Evolutionary conservation across 768 basidiomycete species (phyloP).

Genomic region (Gelatoporia subvermispora): DNA sequence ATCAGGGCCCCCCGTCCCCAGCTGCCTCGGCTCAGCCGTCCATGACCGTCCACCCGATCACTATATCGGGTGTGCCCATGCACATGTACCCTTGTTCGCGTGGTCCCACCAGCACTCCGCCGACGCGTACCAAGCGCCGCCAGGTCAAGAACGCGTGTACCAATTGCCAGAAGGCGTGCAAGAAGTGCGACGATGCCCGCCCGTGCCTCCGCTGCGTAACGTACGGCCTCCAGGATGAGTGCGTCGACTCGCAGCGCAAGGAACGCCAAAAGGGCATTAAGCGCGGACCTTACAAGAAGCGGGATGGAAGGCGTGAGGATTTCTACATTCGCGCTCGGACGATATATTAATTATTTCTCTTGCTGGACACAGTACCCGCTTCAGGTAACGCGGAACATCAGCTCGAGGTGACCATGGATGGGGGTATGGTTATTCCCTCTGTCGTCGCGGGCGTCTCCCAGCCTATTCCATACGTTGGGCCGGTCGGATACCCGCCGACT

Average conservation of each 20-base stretch:
- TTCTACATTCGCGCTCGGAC: slow-evolving; percentile 12
- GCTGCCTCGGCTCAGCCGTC: slow-evolving; percentile 34
- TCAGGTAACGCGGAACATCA: slow-evolving; percentile 26
- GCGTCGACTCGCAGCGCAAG: slow-evolving; percentile 87
- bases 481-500: slow-evolving; percentile 47
- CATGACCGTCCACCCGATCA: slow-evolving; percentile 47
- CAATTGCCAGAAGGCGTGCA: slow-evolving; percentile 87
- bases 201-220: slow-evolving; percentile 92
- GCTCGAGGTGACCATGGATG: slow-evolving; percentile 40
- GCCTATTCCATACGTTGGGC: slow-evolving; percentile 48
- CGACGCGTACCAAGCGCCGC: slow-evolving; percentile 68
- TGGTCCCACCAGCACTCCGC: slow-evolving; percentile 41
- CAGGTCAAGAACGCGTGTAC: slow-evolving; percentile 93
- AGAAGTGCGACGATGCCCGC: slow-evolving; percentile 87
- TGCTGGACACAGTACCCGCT: too few species aligned
- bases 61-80: slow-evolving; percentile 52
- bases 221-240: slow-evolving; percentile 83
- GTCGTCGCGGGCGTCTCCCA: slow-evolving; percentile 39
- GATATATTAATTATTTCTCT: too few species aligned
- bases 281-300: slow-evolving; percentile 91
- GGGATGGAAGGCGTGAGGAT: slow-evolving; percentile 80
- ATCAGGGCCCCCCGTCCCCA: slow-evolving; percentile 16
- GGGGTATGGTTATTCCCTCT: slow-evolving; percentile 36
- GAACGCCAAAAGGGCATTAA: slow-evolving; percentile 87
- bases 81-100: slow-evolving; percentile 69